phyloP scores from a whole-genome alignment of 2,329 filamentous ascomycete genomes.

The Colletotrichum brevisporum region DNA sequence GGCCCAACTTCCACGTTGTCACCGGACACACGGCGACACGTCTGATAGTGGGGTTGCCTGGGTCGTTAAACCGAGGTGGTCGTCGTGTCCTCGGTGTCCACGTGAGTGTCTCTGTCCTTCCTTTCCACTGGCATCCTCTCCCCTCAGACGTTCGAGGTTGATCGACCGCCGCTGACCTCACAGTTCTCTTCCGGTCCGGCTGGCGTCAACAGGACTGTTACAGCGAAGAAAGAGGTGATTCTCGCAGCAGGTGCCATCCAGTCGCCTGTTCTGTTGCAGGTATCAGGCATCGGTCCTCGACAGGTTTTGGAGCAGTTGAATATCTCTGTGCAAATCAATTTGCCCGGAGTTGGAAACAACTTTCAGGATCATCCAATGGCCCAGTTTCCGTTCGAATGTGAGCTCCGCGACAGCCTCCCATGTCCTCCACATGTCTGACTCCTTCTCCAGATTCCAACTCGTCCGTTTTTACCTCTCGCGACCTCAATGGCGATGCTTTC shows the following conservation, averaged over 20 bases:
- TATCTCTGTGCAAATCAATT: conserved; percentile 47
- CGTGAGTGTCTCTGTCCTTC: conserved; percentile 44
- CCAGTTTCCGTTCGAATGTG: conserved; percentile 42
- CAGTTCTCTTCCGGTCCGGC: conserved; percentile 17
- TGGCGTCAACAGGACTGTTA: conserved; percentile 26
- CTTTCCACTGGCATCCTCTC: too few relatives aligned
- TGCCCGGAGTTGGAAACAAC: conserved; percentile 51
- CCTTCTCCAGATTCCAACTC: conserved; percentile 14
- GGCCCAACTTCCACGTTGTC: conserved; percentile 56
- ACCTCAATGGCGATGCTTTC: conserved; percentile 25
- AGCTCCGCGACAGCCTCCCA: neutral
- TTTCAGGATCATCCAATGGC: conserved; percentile 50
- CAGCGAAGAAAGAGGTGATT: conserved; percentile 56
- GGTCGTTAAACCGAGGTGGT: conserved; percentile 19
- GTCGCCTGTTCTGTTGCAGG: conserved; percentile 59
- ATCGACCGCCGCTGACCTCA: neutral
- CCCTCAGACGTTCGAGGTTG: too few relatives aligned
- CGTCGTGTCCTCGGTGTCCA: conserved; percentile 53
- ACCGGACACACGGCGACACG: conserved; percentile 56
- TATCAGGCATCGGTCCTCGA: conserved; percentile 53
- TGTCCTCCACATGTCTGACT: neutral
- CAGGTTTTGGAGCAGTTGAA: conserved; percentile 46
- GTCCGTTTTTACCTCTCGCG: conserved; percentile 27
- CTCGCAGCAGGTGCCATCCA: conserved; percentile 58
- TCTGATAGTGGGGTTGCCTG: conserved; percentile 46